These are phyloP conservation scores for Phlebiopsis gigantea DNA, from an alignment of 768 basidiomycete genomes.

Conservation along the genomic window DNA sequence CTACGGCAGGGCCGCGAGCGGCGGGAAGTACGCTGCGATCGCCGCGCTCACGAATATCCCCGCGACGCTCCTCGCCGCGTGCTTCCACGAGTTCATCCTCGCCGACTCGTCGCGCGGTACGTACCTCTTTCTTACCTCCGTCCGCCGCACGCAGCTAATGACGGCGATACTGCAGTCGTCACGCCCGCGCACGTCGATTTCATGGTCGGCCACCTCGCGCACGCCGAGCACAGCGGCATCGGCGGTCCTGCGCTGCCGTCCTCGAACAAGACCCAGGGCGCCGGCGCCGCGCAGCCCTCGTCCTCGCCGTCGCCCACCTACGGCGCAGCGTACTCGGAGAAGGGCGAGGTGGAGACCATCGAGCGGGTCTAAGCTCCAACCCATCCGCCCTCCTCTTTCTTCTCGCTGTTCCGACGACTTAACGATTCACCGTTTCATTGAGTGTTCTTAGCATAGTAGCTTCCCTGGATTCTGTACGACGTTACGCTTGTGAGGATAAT, in stretches of 20 bases:
- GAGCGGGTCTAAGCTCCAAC: not conserved
- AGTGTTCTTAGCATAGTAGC: too few relatives aligned
- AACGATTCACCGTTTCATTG: not conserved
- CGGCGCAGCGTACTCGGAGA: not conserved
- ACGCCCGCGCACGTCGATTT: slow-evolving; percentile 17
- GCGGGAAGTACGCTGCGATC: slow-evolving; percentile 55
- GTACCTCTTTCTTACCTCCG: slow-evolving; percentile 8
- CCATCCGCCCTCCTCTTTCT: not conserved
- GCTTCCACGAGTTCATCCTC: slow-evolving; percentile 53
- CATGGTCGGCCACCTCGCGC: slow-evolving; percentile 19
- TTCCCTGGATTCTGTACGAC: too few relatives aligned
- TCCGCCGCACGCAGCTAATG: not conserved
- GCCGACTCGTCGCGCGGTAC: slow-evolving; percentile 53
- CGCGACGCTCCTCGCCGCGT: slow-evolving; percentile 48
- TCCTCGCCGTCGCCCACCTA: not conserved
- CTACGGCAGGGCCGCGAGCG: slow-evolving; percentile 49
- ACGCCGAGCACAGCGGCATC: slow-evolving; percentile 19
- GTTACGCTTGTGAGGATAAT: too few relatives aligned
- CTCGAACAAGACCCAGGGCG: not conserved
- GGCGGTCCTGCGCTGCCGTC: not conserved
- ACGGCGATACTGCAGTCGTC: slow-evolving; percentile 13
- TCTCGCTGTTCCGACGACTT: too few relatives aligned
- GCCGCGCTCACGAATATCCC: slow-evolving; percentile 63
- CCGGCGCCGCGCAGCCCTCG: not conserved
- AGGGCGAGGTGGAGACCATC: slow-evolving; percentile 1